Percentiles rank a stretch among this genome's conserved stretches.
These are phyloP conservation scores for Botrytis paeoniae DNA, from an alignment of 2,329 filamentous ascomycete species.

Conservation along the genomic window DNA sequence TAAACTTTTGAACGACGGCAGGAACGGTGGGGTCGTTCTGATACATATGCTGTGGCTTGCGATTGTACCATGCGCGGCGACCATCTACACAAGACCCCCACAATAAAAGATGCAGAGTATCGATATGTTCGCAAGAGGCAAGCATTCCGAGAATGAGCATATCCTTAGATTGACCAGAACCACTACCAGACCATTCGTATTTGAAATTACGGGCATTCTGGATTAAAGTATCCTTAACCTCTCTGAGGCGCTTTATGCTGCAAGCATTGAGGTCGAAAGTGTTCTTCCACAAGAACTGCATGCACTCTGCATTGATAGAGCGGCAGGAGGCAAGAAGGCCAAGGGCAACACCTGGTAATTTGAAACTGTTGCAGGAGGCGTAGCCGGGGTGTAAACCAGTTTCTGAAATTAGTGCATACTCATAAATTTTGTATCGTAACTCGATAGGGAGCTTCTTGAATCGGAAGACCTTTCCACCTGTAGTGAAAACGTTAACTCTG, in stretches of 20 bases:
- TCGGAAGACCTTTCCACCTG: constrained; percentile 25
- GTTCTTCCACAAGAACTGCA: constrained; percentile 27
- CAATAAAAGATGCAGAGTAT: constrained; percentile 19
- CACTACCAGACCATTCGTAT: constrained; percentile 20
- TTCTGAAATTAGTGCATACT: constrained; percentile 21
- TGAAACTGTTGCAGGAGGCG: not conserved
- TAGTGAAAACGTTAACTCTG: not conserved
- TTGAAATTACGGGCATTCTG: constrained; percentile 22
- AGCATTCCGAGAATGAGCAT: constrained; percentile 1
- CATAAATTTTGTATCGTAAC: constrained; percentile 26
- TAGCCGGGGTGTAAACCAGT: not conserved
- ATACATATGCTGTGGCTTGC: constrained; percentile 2
- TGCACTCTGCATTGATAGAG: constrained; percentile 22
- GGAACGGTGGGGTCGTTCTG: constrained; percentile 17
- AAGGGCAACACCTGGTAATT: constrained; percentile 2
- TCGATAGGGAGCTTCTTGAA: constrained; percentile 26
- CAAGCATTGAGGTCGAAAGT: constrained; percentile 19
- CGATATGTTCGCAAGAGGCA: constrained; percentile 15
- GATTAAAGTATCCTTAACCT: constrained; percentile 5
- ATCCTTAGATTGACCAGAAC: constrained; percentile 17
- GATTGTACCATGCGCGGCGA: not conserved
- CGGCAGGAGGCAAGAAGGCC: constrained; percentile 24
- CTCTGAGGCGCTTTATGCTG: not conserved
- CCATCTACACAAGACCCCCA: constrained; percentile 1
- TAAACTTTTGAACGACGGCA: constrained; percentile 23